These are phyloP conservation scores for Leccinum longicurvipes DNA, from an alignment of 768 basidiomycete genomes.

Conservation along the genomic window DNA sequence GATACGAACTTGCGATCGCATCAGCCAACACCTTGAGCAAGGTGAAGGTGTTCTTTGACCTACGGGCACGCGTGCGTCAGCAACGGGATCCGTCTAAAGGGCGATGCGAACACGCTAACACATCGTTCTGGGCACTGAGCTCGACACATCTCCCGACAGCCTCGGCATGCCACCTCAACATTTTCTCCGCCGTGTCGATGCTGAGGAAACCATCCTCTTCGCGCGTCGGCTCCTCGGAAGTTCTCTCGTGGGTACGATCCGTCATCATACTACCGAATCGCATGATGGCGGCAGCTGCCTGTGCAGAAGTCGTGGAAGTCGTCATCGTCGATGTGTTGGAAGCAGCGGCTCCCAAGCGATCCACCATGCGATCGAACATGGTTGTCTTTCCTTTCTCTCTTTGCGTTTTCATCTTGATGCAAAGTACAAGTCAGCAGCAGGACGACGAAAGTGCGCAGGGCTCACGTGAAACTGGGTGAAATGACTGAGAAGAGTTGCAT, in stretches of 20 bases:
- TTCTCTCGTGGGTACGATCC: constrained; percentile 47
- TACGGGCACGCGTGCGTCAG: constrained; percentile 31
- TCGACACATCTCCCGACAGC: constrained; percentile 94
- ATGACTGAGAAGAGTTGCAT: constrained; percentile 60
- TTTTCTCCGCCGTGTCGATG: constrained; percentile 77
- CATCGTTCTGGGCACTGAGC: constrained; percentile 74
- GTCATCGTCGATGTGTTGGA: constrained; percentile 59
- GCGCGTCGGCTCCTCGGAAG: constrained; percentile 63
- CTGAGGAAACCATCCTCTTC: constrained; percentile 83
- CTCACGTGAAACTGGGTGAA: constrained; percentile 90
- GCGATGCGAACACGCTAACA: constrained; percentile 50
- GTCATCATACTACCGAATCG: constrained; percentile 81
- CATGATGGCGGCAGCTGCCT: constrained; percentile 85
- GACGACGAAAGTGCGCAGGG: not conserved
- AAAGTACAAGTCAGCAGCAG: constrained; percentile 3
- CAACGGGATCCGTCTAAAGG: not conserved
- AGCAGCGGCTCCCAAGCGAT: constrained; percentile 74
- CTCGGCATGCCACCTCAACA: constrained; percentile 98
- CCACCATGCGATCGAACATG: constrained; percentile 89
- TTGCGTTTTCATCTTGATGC: constrained; percentile 52
- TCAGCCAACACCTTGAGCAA: constrained; percentile 85
- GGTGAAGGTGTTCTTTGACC: constrained; percentile 85
- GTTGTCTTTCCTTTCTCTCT: constrained; percentile 61
- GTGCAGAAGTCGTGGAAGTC: constrained; percentile 66
- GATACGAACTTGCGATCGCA: constrained; percentile 74